These are phyloP conservation scores for Fistulifera pelliculosa DNA, from an alignment of 108 stramenopile species.

Conservation along the genomic window DNA sequence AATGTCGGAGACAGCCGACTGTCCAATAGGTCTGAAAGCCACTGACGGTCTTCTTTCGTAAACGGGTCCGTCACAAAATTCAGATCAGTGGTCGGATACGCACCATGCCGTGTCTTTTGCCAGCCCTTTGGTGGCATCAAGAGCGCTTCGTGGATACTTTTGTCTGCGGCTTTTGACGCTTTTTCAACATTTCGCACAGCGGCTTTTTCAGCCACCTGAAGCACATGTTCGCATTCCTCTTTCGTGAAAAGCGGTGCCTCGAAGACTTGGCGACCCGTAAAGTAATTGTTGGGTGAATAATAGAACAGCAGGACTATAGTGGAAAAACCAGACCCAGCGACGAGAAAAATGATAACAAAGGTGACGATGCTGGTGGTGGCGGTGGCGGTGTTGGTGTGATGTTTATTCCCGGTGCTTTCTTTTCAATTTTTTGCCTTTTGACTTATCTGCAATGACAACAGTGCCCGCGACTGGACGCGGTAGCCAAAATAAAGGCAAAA, in stretches of 20 bases:
- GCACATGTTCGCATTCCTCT: conserved; percentile 42
- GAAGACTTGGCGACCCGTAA: conserved; percentile 32
- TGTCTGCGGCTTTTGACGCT: not conserved
- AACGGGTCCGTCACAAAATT: conserved; percentile 57
- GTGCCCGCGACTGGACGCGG: not conserved
- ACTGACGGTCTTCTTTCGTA: conserved; percentile 33
- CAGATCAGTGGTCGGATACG: conserved; percentile 61
- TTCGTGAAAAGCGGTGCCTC: conserved; percentile 40
- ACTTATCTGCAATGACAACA: not conserved
- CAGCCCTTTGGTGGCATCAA: conserved; percentile 36
- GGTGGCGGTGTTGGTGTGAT: not conserved
- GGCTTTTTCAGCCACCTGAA: conserved; percentile 41
- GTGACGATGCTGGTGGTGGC: not conserved
- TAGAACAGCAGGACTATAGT: conserved; percentile 13
- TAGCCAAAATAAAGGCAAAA: conserved; percentile 17
- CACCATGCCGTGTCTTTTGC: conserved; percentile 42
- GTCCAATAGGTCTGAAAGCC: conserved; percentile 32
- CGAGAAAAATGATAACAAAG: not conserved
- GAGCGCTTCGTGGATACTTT: not conserved
- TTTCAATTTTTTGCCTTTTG: conserved; percentile 1
- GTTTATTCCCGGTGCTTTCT: not conserved
- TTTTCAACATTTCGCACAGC: conserved; percentile 26
- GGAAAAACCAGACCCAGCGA: not conserved
- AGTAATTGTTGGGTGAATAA: conserved; percentile 39
- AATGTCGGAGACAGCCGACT: conserved; percentile 43